Conservation (phyloP, 306 rosid species). For the Citrullus mucosospermus region DNA sequence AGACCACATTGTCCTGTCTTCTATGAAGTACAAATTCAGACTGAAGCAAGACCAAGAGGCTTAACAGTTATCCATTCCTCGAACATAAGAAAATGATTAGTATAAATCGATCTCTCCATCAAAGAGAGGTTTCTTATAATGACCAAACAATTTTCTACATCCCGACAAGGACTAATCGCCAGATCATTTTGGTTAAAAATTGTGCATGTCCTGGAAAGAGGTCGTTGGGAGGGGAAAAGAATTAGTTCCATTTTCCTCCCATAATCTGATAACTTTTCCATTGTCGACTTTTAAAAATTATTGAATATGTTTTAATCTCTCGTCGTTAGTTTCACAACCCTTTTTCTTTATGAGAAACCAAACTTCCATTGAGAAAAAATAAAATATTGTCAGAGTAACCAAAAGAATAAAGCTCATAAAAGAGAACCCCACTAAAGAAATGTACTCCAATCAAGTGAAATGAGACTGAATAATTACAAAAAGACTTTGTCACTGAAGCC, state of each 20-base stretch:
- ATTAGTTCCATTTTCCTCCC: background rate
- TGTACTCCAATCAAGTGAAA: background rate
- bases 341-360: no score
- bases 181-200: background rate
- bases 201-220: background rate
- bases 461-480: background rate
- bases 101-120: background rate
- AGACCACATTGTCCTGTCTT: background rate
- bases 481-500: background rate
- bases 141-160: background rate
- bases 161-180: background rate
- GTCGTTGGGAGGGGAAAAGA: background rate
- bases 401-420: no score
- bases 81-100: background rate
- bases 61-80: background rate
- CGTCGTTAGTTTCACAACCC: background rate
- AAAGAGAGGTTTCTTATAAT: background rate
- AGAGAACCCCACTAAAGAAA: background rate
- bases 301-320: background rate
- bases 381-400: background rate
- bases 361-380: background rate
- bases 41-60: background rate
- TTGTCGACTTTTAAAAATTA: background rate
- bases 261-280: background rate
- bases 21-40: background rate